These are phyloP conservation scores for Chaetoceros muelleri DNA, from an alignment of 108 stramenopile species.

Conservation along the genomic window DNA sequence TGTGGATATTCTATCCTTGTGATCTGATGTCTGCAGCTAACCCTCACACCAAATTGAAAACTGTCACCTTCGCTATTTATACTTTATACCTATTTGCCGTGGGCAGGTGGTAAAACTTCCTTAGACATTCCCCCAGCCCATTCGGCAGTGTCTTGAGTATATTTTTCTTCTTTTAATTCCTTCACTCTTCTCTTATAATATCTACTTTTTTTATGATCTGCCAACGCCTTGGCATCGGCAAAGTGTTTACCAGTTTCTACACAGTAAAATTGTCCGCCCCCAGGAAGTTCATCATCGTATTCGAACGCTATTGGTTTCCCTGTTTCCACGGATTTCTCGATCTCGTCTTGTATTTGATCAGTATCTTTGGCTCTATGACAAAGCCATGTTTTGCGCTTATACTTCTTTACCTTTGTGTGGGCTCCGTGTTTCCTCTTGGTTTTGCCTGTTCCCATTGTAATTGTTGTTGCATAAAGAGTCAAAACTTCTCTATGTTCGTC, in stretches of 20 bases:
- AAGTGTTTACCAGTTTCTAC: conserved; percentile 92
- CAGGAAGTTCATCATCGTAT: conserved; percentile 94
- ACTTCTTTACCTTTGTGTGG: conserved; percentile 80
- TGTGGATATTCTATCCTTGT: too few species aligned
- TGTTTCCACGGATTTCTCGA: conserved; percentile 59
- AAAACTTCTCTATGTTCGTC: too few species aligned
- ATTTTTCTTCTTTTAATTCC: conserved; percentile 86
- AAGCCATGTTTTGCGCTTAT: conserved; percentile 74
- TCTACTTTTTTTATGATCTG: conserved; percentile 87
- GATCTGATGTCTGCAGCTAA: too few species aligned
- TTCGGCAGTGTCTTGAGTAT: conserved; percentile 67
- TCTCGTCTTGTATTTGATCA: conserved; percentile 96
- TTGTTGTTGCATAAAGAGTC: too few species aligned
- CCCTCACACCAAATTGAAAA: too few species aligned
- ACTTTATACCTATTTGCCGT: conserved; percentile 22
- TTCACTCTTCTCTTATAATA: conserved; percentile 84
- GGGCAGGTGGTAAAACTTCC: conserved; percentile 79
- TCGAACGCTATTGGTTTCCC: conserved; percentile 67
- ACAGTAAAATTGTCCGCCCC: conserved; percentile 97
- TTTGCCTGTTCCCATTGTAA: conserved; percentile 35
- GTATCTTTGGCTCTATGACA: conserved; percentile 81
- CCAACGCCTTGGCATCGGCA: conserved; percentile 78
- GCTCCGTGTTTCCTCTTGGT: conserved; percentile 55
- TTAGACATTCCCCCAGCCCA: conserved; percentile 81
- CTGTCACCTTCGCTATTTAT: too few species aligned